A percentile compares a stretch with the other conserved stretches of the same genome.
These are phyloP conservation scores for Conticribra guillardii DNA, from an alignment of 108 stramenopile species.

Conservation along the genomic window DNA sequence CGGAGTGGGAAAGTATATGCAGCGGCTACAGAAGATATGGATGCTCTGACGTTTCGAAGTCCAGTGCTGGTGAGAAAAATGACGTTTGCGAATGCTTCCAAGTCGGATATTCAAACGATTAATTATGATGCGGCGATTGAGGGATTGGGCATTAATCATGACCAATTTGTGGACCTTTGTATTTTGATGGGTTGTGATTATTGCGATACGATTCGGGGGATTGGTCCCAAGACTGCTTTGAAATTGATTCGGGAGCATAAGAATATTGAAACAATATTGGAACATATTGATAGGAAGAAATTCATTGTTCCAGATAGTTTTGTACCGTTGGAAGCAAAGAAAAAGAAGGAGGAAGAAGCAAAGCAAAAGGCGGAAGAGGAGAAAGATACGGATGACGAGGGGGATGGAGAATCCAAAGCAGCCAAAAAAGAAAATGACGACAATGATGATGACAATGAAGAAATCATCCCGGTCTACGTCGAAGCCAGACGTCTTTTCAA, in stretches of 20 bases:
- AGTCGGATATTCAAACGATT: constrained; percentile 82
- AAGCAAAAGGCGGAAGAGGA: constrained; percentile 45
- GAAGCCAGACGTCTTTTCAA: constrained; percentile 88
- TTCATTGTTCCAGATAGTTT: constrained; percentile 84
- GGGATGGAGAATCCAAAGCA: background rate
- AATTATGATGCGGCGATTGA: constrained; percentile 88
- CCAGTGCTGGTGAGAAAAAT: constrained; percentile 92
- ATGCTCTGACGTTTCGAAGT: constrained; percentile 95
- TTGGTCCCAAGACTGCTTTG: constrained; percentile 98
- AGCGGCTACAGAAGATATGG: constrained; percentile 99
- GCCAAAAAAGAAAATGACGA: constrained; percentile 32
- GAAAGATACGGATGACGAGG: constrained; percentile 50
- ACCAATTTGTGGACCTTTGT: constrained; percentile 98
- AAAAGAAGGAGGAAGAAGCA: constrained; percentile 48
- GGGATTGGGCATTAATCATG: constrained; percentile 90
- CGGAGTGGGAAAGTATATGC: constrained; percentile 91
- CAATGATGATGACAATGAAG: constrained; percentile 54
- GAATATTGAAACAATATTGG: constrained; percentile 88
- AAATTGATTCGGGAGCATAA: constrained; percentile 89
- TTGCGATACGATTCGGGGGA: constrained; percentile 93
- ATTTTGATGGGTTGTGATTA: constrained; percentile 99
- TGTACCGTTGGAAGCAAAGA: constrained; percentile 61
- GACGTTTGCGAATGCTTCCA: constrained; percentile 85
- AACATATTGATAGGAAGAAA: constrained; percentile 76
- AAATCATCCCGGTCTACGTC: constrained; percentile 75